These are phyloP conservation scores for Cadophora luteo-olivacea DNA, from an alignment of 2,329 filamentous ascomycete genomes.

Conservation along the genomic window DNA sequence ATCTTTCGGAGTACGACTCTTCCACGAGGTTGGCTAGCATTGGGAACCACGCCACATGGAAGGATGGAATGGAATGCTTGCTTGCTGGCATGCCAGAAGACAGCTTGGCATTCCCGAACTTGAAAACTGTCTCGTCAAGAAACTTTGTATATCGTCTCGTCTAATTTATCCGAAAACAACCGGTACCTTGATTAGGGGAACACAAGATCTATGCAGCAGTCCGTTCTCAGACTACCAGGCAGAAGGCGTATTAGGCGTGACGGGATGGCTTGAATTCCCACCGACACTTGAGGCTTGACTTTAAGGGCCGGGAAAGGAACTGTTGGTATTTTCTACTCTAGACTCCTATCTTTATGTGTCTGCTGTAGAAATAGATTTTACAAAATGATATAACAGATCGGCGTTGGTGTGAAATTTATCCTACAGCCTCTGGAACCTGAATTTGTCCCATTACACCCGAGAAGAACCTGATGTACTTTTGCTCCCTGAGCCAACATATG, in stretches of 20 bases:
- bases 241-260: background rate
- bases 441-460: background rate
- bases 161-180: background rate
- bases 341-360: background rate
- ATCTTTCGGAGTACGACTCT: background rate
- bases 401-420: background rate
- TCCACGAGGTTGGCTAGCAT: constrained; percentile 5
- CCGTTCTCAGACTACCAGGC: background rate
- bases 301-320: background rate
- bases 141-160: background rate
- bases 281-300: background rate
- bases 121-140: background rate
- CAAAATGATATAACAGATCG: background rate
- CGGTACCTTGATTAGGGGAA: background rate
- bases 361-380: background rate
- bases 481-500: constrained; percentile 14
- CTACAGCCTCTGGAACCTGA: too few relatives aligned
- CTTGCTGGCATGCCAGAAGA: background rate
- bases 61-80: background rate
- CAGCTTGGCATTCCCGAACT: background rate
- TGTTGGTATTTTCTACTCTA: background rate
- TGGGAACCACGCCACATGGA: constrained; percentile 1
- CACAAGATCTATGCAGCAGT: background rate
- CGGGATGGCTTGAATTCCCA: background rate
- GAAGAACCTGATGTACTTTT: background rate